These are phyloP conservation scores for Suillus lakei DNA, from an alignment of 768 basidiomycete genomes.

Conservation along the genomic window DNA sequence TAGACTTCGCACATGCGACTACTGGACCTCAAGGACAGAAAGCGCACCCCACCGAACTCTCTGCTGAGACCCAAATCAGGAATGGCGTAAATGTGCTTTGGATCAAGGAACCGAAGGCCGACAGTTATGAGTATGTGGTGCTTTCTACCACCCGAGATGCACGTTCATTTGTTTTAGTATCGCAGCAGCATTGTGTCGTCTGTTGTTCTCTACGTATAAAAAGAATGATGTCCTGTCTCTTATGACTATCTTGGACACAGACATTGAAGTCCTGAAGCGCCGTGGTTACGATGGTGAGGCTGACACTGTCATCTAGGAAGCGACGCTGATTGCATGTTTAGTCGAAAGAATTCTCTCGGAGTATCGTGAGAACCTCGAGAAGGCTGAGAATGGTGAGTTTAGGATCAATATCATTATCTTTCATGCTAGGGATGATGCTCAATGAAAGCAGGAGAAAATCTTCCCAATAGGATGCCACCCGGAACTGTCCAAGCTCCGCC, in stretches of 20 bases:
- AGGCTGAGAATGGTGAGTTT: not conserved
- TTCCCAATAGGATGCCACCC: not conserved
- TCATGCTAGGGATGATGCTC: not conserved
- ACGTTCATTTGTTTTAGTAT: slow-evolving; percentile 53
- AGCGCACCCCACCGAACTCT: slow-evolving; percentile 54
- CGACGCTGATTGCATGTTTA: not conserved
- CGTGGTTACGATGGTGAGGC: slow-evolving; percentile 78
- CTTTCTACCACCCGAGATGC: slow-evolving; percentile 4
- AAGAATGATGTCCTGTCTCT: slow-evolving; percentile 85
- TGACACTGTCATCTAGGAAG: not conserved
- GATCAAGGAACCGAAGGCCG: slow-evolving; percentile 69
- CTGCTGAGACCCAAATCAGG: slow-evolving; percentile 60
- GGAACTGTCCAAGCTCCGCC: not conserved
- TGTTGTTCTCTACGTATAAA: slow-evolving; percentile 74
- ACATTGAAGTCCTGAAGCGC: slow-evolving; percentile 75
- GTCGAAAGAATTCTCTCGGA: slow-evolving; percentile 14
- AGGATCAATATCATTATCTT: not conserved
- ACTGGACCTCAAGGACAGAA: not conserved
- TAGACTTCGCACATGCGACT: slow-evolving; percentile 49
- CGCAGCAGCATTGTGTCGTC: slow-evolving; percentile 75
- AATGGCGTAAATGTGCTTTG: slow-evolving; percentile 61
- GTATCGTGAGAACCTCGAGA: not conserved
- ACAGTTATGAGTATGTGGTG: slow-evolving; percentile 82
- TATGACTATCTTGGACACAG: slow-evolving; percentile 89
- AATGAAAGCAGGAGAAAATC: not conserved